Percentiles rank a stretch among this genome's conserved stretches.
phyloP scores from a whole-genome alignment of 345 rosid genomes.

The Lepidium aucheri region DNA sequence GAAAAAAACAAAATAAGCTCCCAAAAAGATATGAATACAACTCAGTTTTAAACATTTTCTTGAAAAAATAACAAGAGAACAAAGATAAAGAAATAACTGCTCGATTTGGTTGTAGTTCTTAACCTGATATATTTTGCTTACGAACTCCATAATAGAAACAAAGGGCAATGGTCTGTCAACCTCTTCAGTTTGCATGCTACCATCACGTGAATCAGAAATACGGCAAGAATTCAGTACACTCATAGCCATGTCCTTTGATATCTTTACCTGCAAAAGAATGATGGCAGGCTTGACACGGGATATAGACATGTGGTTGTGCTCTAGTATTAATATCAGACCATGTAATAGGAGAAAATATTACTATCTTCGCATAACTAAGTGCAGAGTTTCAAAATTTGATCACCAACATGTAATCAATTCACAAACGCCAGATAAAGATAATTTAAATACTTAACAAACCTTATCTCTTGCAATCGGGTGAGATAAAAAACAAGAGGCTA shows the following conservation, averaged over 20 bases:
- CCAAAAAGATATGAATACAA: neutral
- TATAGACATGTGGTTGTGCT: neutral
- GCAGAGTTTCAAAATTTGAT: neutral
- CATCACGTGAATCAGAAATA: slow-evolving; percentile 40
- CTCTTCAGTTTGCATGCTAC: slow-evolving; percentile 51
- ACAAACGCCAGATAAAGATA: neutral
- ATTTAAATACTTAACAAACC: slow-evolving; percentile 37
- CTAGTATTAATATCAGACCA: neutral
- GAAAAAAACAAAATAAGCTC: neutral
- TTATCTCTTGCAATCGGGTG: slow-evolving; percentile 84
- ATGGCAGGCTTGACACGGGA: neutral
- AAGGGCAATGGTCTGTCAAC: slow-evolving; percentile 47
- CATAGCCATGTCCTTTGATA: slow-evolving; percentile 90
- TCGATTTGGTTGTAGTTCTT: neutral
- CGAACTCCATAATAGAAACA: slow-evolving; percentile 85
- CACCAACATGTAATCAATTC: neutral
- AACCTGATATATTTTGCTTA: slow-evolving; percentile 91
- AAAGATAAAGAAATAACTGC: neutral
- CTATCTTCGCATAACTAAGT: neutral
- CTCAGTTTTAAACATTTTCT: neutral
- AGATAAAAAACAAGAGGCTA: slow-evolving; percentile 79
- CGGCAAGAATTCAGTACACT: slow-evolving; percentile 57
- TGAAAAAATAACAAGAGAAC: neutral
- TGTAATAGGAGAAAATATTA: neutral
- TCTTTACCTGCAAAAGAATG: slow-evolving; percentile 55